Evolutionary conservation across 805 yeast genomes (phyloP), one percentile per base, ranked within the genome.

Genomic region (Wickerhamiella australiensis): DNA sequence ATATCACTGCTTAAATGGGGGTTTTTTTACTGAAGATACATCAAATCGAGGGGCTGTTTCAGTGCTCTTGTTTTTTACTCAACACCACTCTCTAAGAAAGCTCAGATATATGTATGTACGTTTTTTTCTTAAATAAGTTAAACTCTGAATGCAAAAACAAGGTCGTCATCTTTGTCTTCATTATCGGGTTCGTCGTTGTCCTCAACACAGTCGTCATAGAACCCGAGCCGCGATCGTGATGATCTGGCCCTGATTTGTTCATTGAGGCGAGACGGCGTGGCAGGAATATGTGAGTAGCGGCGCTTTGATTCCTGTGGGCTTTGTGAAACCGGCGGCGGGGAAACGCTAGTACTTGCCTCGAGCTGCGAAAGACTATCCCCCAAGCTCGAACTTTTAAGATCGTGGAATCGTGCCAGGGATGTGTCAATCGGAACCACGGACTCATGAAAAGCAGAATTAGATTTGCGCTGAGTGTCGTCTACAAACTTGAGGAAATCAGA

Each of bases 401-500:
- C 54, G 51, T 67, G 70, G 52, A 58, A 68, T 38, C 64, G 50
- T 18, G 65, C 58, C 42, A 67, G 55, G 5, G 66, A 56, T 42
- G 61, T 53, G 22, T 50, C 61, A 29, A 49, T 50, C 31, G 51
- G 47, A 17, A 50, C n/a, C 21, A 21, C 33, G n/a, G 47, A 45
- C 11, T 52, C 54, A 35, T 51, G 49, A 18, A 56, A 52, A 6
- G 54, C 54, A 2, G 54, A 53, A 17, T 50, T 37, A 46, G 53
- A 55, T 35, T 26, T 50, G 47, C 42, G 51, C 53, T 50, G 54
- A 11, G 62, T 42, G 21, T 59, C 58, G 40, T 84, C 92, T 41
- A 84, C 75, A 72, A 82, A 68, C 54, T 75, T 71, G 42, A 84
- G 82, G 67, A 84, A 84, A 46, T 81, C 84, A 52, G 80, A 72